A percentile compares a stretch with the other conserved stretches of the same genome.
phyloP scores from a whole-genome alignment of 805 yeast species.

The Kodamaea lidongshanica region DNA sequence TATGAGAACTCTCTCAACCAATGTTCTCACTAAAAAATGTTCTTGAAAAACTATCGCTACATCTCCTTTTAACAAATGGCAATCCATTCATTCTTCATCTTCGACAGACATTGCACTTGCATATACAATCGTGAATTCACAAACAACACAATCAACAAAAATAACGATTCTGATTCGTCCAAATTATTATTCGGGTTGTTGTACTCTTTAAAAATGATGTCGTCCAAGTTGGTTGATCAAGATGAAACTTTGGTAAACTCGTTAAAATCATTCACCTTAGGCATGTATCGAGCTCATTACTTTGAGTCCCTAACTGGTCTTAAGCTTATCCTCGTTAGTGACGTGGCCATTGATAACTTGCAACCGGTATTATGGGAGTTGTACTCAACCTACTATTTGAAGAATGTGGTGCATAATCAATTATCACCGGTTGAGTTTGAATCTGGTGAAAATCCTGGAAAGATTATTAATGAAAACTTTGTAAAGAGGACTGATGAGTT shows the following conservation, averaged over 20 bases:
- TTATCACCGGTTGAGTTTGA: slow-evolving; percentile 51
- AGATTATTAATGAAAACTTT: slow-evolving; percentile 53
- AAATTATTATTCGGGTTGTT: slow-evolving; percentile 82
- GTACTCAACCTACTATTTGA: slow-evolving; percentile 54
- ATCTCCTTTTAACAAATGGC: too few relatives aligned
- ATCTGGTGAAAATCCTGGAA: slow-evolving; percentile 31
- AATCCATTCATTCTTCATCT: slow-evolving; percentile 81
- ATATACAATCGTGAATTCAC: slow-evolving; percentile 66
- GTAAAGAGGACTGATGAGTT: slow-evolving; percentile 47
- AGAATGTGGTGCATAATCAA: slow-evolving; percentile 53
- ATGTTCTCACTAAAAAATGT: too few relatives aligned
- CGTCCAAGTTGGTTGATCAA: slow-evolving; percentile 44
- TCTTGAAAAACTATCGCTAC: too few relatives aligned
- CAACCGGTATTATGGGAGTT: slow-evolving; percentile 51
- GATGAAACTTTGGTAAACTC: slow-evolving; percentile 22
- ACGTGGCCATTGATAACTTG: slow-evolving; percentile 50
- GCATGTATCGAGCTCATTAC: slow-evolving; percentile 72
- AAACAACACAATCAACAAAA: slow-evolving; percentile 35
- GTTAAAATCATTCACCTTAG: slow-evolving; percentile 58
- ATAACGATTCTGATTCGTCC: slow-evolving; percentile 62
- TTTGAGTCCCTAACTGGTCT: slow-evolving; percentile 75
- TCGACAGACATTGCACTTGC: slow-evolving; percentile 88
- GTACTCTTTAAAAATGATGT: slow-evolving; percentile 70
- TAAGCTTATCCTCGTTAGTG: slow-evolving; percentile 70
- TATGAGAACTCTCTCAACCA: too few relatives aligned